Evolutionary conservation across 768 basidiomycete genomes (phyloP).

Genomic region (Vararia minispora): DNA sequence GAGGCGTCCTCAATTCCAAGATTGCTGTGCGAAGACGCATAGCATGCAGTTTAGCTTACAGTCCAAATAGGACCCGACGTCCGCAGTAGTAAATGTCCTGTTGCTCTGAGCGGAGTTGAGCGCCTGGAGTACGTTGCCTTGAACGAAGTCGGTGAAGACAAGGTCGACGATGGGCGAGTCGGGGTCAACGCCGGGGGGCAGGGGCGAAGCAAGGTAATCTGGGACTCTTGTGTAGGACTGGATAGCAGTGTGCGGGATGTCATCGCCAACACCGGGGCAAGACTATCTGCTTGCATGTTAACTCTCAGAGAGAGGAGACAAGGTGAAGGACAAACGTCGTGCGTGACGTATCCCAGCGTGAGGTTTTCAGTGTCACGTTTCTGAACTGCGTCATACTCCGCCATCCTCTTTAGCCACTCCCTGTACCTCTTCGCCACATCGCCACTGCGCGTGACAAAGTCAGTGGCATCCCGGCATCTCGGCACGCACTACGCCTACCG

Average conservation of each 20-base stretch:
- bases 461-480: no score
- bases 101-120: conserved; percentile 45
- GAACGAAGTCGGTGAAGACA: conserved; percentile 65
- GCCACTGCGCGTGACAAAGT: no score
- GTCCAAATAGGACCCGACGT: conserved; percentile 44
- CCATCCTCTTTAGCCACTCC: conserved; percentile 50
- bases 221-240: conserved; percentile 40
- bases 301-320: not conserved
- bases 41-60: conserved; percentile 38
- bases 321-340: conserved; percentile 33
- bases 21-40: conserved; percentile 41
- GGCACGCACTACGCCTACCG: no score
- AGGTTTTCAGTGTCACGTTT: no score
- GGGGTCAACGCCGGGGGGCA: conserved; percentile 34
- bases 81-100: conserved; percentile 36
- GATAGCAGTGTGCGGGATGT: conserved; percentile 50
- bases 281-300: conserved; percentile 19
- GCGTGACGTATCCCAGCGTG: conserved; percentile 66
- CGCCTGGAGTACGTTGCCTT: conserved; percentile 33
- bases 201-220: conserved; percentile 44
- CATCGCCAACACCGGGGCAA: conserved; percentile 68
- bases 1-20: conserved; percentile 22
- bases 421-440: conserved; percentile 38
- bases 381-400: conserved; percentile 33
- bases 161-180: conserved; percentile 50